Evolutionary conservation across 345 rosid species (phyloP), one percentile per base, ranked within the genome.

Genomic region (Ceriops zippeliana): DNA sequence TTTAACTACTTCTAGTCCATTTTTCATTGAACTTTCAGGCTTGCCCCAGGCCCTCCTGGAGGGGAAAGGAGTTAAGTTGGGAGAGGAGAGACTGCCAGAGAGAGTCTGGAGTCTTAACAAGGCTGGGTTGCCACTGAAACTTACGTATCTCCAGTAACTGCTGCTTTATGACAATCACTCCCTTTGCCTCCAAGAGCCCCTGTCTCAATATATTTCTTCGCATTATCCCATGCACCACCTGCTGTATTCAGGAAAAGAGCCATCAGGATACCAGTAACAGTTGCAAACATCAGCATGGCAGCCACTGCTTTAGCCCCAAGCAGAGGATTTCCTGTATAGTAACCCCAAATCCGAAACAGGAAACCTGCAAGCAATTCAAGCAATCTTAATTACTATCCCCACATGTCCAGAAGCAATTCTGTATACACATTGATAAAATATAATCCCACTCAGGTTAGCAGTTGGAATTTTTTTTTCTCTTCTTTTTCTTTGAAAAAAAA

Each of bases 141-240:
- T 88, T 85, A 95, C 98, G 98, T 95, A 66, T 95, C 98, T 73
- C 99, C 99, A 1, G 99, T 92, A 38, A 95, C 74, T 28, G 99
- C 99, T 60, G 99, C 99, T 84, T 92, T 95, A 77, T 95, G 99
- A 56, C 96, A 76, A 42, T 92, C 97, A 63, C 99, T 95, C 67
- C 99, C 99, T 76, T 95, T 95, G 70, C 99, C 99, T 57, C 98
- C 99, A 61, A 90, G 93, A 57, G 89, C 99, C 27, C 99, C 99
- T 0, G 98, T 95, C 81, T 95, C 99, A 1, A 95, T 91, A 80
- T 80, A 91, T 74, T 95, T 95, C 86, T 95, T 95, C 0, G 98
- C 98, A 73, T 95, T 91, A 83, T 91, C 99, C 99, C 99, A 95
- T 52, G 99, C 99, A 69, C 99, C 99, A 28, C 99, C 99, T 1